These are phyloP conservation scores for Stagonosporopsis vannaccii DNA, from an alignment of 2,329 filamentous ascomycete genomes.

Conservation along the genomic window DNA sequence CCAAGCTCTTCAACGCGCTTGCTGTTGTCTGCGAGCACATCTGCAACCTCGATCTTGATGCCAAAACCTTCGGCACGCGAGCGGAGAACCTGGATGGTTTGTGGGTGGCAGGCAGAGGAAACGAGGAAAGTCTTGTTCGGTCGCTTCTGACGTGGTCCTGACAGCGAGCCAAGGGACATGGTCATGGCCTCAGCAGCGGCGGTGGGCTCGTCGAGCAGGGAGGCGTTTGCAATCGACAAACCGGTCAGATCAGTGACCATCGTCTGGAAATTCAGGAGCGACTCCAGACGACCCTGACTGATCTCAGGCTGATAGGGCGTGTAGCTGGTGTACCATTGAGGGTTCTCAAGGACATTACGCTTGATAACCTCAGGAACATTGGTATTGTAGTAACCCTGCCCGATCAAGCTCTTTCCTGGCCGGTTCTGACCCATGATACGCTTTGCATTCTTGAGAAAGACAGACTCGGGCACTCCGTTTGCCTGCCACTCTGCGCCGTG, in stretches of 20 bases:
- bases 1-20: constrained; percentile 75
- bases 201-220: constrained; percentile 87
- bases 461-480: constrained; percentile 61
- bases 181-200: constrained; percentile 97
- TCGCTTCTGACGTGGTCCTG: constrained; percentile 74
- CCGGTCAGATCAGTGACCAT: constrained; percentile 88
- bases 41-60: constrained; percentile 76
- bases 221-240: constrained; percentile 88
- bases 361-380: constrained; percentile 88
- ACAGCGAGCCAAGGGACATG: constrained; percentile 79
- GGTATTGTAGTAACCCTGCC: constrained; percentile 88
- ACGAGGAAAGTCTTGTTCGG: constrained; percentile 83
- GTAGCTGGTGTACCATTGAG: constrained; percentile 97
- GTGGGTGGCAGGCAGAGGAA: constrained; percentile 80
- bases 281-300: constrained; percentile 92
- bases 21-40: constrained; percentile 71
- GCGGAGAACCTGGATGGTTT: constrained; percentile 82
- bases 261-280: constrained; percentile 94
- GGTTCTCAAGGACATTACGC: constrained; percentile 89
- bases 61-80: constrained; percentile 92
- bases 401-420: constrained; percentile 75
- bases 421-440: constrained; percentile 68
- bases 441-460: constrained; percentile 62
- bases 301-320: constrained; percentile 98
- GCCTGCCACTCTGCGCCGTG: constrained; percentile 52